Conservation (phyloP, 345 rosid species). For the Barbarea vulgaris region DNA sequence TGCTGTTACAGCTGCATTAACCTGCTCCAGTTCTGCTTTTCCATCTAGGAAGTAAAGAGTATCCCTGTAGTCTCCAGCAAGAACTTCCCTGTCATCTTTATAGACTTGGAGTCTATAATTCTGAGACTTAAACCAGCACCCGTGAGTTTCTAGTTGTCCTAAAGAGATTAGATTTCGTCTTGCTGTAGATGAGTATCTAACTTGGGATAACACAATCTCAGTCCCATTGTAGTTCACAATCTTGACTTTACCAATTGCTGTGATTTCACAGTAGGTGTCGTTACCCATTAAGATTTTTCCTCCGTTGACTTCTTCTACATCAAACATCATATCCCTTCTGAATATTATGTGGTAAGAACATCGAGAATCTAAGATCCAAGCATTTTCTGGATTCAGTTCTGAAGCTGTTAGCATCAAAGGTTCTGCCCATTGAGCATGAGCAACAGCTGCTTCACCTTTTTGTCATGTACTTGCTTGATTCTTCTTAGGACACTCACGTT, state of each 20-base stretch:
- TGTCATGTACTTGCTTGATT: not conserved
- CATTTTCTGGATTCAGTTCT: rapidly evolving
- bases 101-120: not conserved
- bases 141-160: not conserved
- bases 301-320: not conserved
- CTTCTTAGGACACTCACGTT: not conserved
- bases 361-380: not conserved
- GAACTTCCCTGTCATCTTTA: not conserved
- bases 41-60: not conserved
- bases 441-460: not conserved
- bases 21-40: not conserved
- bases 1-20: not conserved
- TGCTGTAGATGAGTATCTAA: not conserved
- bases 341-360: not conserved
- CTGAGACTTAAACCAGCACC: not conserved
- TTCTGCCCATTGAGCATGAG: not conserved
- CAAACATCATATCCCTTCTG: not conserved
- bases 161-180: not conserved
- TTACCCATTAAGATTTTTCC: not conserved
- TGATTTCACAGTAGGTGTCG: not conserved
- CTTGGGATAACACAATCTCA: not conserved
- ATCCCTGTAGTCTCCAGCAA: not conserved
- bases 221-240: not conserved
- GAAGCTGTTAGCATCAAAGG: not conserved
- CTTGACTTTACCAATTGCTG: not conserved